These are phyloP conservation scores for Tetrastigma voinierianum DNA, from an alignment of 164 flowering plant species.

Conservation along the genomic window DNA sequence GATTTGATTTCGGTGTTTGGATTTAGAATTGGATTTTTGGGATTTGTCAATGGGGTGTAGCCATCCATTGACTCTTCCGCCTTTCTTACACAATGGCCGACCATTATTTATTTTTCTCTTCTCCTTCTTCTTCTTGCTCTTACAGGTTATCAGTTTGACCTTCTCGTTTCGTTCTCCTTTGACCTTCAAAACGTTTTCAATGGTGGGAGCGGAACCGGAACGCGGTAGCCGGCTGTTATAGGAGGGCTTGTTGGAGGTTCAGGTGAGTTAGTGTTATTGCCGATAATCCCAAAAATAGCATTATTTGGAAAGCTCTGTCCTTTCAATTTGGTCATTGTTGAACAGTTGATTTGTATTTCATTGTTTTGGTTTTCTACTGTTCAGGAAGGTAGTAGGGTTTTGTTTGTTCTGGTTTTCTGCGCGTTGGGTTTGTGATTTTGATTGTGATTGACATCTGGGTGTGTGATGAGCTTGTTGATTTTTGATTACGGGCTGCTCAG, in stretches of 20 bases:
- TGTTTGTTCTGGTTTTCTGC: not conserved
- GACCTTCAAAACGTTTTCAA: not conserved
- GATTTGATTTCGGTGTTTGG: not conserved
- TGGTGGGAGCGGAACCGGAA: not conserved
- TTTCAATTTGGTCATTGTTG: not conserved
- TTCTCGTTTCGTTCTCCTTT: not conserved
- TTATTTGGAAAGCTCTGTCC: too few relatives aligned
- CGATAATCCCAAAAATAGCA: not conserved
- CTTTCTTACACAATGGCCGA: conserved; percentile 22
- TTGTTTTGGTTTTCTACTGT: not conserved
- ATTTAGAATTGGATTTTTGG: not conserved
- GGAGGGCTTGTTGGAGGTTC: not conserved
- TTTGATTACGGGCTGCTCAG: conserved; percentile 10
- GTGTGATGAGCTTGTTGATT: conserved; percentile 13
- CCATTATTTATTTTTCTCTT: not conserved
- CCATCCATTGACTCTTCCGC: conserved; percentile 27
- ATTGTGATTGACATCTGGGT: conserved; percentile 16
- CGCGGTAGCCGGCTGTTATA: not conserved
- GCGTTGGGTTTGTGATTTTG: conserved; percentile 1
- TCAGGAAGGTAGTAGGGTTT: not conserved
- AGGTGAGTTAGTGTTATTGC: not conserved
- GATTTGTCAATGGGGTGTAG: conserved; percentile 9
- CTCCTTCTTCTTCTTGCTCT: conserved; percentile 5
- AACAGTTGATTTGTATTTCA: not conserved
- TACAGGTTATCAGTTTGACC: conserved; percentile 13